phyloP scores from a whole-genome alignment of 345 rosid genomes.

The Ceriops tagal region DNA sequence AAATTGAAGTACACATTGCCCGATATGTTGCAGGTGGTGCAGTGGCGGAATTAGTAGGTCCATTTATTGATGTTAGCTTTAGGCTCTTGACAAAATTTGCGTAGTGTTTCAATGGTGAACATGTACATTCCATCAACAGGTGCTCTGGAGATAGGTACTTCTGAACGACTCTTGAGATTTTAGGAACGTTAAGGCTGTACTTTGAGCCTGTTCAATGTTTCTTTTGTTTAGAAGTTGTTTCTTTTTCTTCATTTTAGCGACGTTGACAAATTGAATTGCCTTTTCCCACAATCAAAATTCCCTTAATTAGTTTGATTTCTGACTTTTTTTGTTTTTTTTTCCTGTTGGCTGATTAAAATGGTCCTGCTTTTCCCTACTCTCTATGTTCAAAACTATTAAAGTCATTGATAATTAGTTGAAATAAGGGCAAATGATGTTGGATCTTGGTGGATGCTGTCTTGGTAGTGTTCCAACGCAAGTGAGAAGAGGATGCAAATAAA shows the following conservation, averaged over 20 bases:
- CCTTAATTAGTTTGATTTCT: background rate
- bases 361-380: no score
- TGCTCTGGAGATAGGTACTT: constrained; percentile 39
- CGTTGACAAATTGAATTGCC: constrained; percentile 10
- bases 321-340: background rate
- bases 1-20: constrained; percentile 1
- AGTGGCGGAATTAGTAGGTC: constrained; percentile 30
- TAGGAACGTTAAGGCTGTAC: constrained; percentile 32
- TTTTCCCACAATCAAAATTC: constrained; percentile 12
- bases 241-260: constrained; percentile 10
- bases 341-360: background rate
- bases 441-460: background rate
- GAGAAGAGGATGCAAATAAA: background rate
- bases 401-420: no score
- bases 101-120: constrained; percentile 24
- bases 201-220: constrained; percentile 24
- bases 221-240: constrained; percentile 14
- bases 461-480: background rate
- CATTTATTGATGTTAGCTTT: constrained; percentile 21
- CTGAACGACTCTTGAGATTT: constrained; percentile 23
- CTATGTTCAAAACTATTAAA: no score
- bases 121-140: constrained; percentile 34
- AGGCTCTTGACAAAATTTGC: constrained; percentile 29
- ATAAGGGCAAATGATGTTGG: background rate
- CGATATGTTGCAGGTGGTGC: constrained; percentile 22